phyloP scores from a whole-genome alignment of 2,329 filamentous ascomycete species.

The Pyrenochaeta sp. region DNA sequence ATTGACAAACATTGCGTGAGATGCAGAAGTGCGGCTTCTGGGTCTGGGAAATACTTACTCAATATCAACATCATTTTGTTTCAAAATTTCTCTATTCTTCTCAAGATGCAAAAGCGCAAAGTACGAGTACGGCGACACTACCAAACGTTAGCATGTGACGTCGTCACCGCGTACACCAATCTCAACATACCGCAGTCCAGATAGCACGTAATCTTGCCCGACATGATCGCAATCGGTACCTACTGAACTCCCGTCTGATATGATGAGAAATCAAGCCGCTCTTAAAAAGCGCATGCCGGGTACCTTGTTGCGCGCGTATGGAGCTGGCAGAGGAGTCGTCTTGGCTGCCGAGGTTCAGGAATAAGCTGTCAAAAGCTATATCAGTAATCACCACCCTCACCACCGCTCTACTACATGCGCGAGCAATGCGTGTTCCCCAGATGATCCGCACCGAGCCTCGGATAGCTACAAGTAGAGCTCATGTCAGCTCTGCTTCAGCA shows the following conservation, averaged over 20 bases:
- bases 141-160: conserved; percentile 11
- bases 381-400: conserved; percentile 31
- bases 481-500: conserved; percentile 1
- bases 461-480: background rate
- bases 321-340: conserved; percentile 9
- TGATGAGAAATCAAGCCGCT: conserved; percentile 18
- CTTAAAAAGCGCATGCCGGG: background rate
- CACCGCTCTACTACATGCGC: conserved; percentile 2
- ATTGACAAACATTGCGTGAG: background rate
- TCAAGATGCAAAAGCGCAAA: conserved; percentile 65
- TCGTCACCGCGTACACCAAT: background rate
- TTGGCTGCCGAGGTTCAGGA: conserved; percentile 37
- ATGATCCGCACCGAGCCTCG: conserved; percentile 2
- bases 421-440: conserved; percentile 8
- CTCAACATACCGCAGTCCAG: conserved; percentile 68
- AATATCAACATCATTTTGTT: conserved; percentile 66
- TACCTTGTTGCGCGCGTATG: conserved; percentile 5
- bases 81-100: conserved; percentile 62
- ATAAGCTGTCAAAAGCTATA: conserved; percentile 4
- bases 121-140: conserved; percentile 69
- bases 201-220: conserved; percentile 69
- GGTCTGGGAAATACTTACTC: conserved; percentile 62
- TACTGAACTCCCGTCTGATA: no score
- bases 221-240: conserved; percentile 56
- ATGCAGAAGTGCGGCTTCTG: conserved; percentile 1